Evolutionary conservation across 1,139 yeast species (phyloP).

Genomic region (Sugiyamaella pinicola): DNA sequence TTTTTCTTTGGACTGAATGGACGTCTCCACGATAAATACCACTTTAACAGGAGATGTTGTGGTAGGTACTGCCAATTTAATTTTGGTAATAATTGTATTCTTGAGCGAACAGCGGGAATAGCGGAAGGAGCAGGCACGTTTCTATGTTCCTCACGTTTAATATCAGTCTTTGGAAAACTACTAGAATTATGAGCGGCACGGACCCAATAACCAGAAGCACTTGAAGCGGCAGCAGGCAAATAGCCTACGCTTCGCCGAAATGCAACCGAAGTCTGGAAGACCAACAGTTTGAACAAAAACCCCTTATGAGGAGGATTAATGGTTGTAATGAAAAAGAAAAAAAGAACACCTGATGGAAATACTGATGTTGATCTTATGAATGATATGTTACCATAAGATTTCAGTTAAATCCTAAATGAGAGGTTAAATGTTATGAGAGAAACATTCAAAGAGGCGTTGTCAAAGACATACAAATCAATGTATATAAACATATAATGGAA

Average conservation of each 20-base stretch:
- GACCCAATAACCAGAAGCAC: slow-evolving; percentile 3
- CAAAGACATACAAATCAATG: too few species aligned
- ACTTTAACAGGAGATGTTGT: slow-evolving; percentile 10
- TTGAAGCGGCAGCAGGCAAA: slow-evolving; percentile 11
- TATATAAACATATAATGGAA: too few species aligned
- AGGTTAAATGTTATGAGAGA: too few species aligned
- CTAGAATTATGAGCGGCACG: background rate
- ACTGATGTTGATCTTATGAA: too few species aligned
- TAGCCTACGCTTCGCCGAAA: slow-evolving; percentile 16
- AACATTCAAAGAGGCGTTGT: too few species aligned
- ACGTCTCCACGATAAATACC: slow-evolving; percentile 16
- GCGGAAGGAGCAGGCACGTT: background rate
- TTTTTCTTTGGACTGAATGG: background rate
- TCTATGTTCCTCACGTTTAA: background rate
- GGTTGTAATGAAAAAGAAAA: background rate
- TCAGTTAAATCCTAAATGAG: too few species aligned
- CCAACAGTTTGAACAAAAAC: slow-evolving; percentile 13
- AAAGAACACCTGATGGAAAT: background rate
- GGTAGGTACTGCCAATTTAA: slow-evolving; percentile 5
- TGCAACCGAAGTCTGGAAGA: slow-evolving; percentile 12
- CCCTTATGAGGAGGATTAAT: background rate
- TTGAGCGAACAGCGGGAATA: background rate
- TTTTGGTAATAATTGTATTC: slow-evolving; percentile 1
- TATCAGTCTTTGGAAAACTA: background rate
- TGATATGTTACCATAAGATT: too few species aligned